Conservation (phyloP, 2,329 filamentous ascomycete species). For the Xylaria polymorpha region DNA sequence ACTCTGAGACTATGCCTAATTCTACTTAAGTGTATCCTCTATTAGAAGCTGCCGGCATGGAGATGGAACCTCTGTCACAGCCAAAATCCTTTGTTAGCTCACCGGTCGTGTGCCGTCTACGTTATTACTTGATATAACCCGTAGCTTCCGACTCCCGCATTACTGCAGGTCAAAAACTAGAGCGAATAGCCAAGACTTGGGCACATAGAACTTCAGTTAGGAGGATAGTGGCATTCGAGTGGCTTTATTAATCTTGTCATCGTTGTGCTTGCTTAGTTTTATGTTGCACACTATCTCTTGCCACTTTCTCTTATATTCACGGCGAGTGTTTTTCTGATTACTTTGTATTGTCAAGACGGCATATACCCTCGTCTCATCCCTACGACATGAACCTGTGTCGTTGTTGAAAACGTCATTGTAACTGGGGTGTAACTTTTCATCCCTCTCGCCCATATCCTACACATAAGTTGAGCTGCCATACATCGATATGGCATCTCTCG, state of each 20-base stretch:
- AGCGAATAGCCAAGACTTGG: not conserved
- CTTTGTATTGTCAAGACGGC: not conserved
- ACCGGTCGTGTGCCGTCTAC: not conserved
- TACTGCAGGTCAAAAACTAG: not conserved
- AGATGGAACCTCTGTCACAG: not conserved
- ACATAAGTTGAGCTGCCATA: not conserved
- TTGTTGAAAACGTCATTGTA: not conserved
- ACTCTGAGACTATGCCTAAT: constrained; percentile 1
- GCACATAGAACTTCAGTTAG: not conserved
- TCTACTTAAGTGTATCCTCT: not conserved
- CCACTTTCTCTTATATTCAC: not conserved
- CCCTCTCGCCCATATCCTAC: constrained; percentile 2
- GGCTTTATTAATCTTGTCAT: not conserved
- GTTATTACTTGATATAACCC: not conserved
- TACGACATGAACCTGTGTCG: not conserved
- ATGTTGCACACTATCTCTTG: not conserved
- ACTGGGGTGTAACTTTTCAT: not conserved
- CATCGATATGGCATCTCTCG: constrained; percentile 28
- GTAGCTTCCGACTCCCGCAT: not conserved
- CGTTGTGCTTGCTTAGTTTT: not conserved
- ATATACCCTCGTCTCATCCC: constrained; percentile 11
- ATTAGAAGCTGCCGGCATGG: not conserved
- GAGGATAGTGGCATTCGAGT: not conserved
- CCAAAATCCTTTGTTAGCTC: constrained; percentile 3
- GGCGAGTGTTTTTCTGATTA: not conserved